phyloP scores from a whole-genome alignment of 1,284 basidiomycete genomes.

The Ceratobasidium sp. region DNA sequence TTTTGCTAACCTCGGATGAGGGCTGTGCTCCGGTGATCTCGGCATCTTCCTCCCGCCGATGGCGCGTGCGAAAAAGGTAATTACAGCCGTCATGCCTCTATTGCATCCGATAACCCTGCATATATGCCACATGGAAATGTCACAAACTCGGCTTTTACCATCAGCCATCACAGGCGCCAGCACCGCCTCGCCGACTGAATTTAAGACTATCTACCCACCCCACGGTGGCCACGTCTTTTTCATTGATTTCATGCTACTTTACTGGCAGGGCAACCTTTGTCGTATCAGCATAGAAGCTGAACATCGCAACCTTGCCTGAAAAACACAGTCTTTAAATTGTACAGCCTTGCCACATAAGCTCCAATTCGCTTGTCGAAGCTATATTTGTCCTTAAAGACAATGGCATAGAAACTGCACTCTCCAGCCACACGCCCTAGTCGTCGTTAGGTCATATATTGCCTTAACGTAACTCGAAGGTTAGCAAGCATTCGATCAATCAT shows the following conservation, averaged over 20 bases:
- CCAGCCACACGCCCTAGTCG: constrained; percentile 2
- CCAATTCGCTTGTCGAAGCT: neutral
- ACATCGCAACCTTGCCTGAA: constrained; percentile 6
- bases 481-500: constrained; percentile 18
- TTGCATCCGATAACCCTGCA: neutral
- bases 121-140: neutral
- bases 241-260: constrained; percentile 6
- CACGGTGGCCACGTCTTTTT: neutral
- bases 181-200: constrained; percentile 26
- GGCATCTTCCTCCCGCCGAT: neutral
- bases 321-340: neutral
- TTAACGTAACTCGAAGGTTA: constrained; percentile 13
- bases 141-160: neutral
- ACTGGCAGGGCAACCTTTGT: neutral
- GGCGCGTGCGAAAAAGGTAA: neutral
- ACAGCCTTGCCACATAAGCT: constrained; percentile 4
- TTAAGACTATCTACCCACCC: neutral
- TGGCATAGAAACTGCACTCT: neutral
- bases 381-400: neutral
- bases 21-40: constrained; percentile 44
- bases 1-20: constrained; percentile 18
- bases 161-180: neutral
- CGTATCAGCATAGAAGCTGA: neutral
- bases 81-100: neutral
- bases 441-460: neutral